These are phyloP conservation scores for Ochetophila trinervis DNA, from an alignment of 306 rosid genomes.

Conservation along the genomic window DNA sequence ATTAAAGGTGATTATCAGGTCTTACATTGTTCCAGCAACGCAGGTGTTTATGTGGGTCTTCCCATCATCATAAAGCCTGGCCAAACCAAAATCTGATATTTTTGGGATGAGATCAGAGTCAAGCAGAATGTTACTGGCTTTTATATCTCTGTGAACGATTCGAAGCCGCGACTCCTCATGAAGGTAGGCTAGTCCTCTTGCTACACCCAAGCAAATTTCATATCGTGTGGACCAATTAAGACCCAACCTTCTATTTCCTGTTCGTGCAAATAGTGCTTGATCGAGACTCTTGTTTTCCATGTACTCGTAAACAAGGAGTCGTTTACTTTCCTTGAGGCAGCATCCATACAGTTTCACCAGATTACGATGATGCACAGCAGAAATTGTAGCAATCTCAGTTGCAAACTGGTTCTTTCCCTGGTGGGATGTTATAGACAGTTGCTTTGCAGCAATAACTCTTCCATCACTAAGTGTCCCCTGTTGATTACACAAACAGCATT, in stretches of 20 bases:
- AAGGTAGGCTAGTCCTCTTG: slow-evolving; percentile 65
- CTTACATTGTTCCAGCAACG: slow-evolving; percentile 70
- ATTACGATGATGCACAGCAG: slow-evolving; percentile 75
- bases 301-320: slow-evolving; percentile 70
- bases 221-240: slow-evolving; percentile 60
- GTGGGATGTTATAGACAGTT: slow-evolving; percentile 59
- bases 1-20: neutral
- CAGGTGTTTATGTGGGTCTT: slow-evolving; percentile 69
- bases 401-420: slow-evolving; percentile 75
- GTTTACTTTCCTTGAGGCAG: slow-evolving; percentile 56
- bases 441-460: slow-evolving; percentile 65
- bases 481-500: too few species aligned
- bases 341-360: slow-evolving; percentile 67
- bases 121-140: slow-evolving; percentile 71
- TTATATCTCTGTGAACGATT: slow-evolving; percentile 74
- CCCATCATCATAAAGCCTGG: slow-evolving; percentile 66
- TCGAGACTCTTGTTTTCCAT: slow-evolving; percentile 75
- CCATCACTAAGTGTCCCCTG: slow-evolving; percentile 70
- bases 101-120: slow-evolving; percentile 53
- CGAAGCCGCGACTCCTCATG: slow-evolving; percentile 64
- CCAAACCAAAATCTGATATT: slow-evolving; percentile 73
- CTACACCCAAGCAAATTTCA: slow-evolving; percentile 62
- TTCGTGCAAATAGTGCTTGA: slow-evolving; percentile 53
- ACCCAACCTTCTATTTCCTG: slow-evolving; percentile 35
- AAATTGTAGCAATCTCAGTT: slow-evolving; percentile 69